A percentile compares a stretch with the other conserved stretches of the same genome.
These are phyloP conservation scores for Castanea sativa DNA, from an alignment of 306 rosid species.

Conservation along the genomic window DNA sequence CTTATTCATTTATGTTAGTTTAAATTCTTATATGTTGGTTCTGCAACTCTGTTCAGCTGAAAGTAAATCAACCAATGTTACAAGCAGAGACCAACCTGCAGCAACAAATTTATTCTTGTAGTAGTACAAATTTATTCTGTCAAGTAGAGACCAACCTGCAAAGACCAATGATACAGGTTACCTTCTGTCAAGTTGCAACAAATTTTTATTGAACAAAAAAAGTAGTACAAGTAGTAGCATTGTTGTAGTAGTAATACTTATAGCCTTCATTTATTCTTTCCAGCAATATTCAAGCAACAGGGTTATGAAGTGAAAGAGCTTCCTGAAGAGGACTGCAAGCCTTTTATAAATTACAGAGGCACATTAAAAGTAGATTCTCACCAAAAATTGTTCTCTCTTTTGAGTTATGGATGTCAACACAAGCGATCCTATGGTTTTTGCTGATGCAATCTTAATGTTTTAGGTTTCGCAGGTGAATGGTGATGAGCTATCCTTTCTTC, in stretches of 20 bases:
- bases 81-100: constrained; percentile 76
- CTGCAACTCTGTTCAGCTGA: constrained; percentile 38
- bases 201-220: constrained; percentile 10
- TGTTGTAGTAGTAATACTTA: constrained; percentile 13
- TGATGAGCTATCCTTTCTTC: constrained; percentile 53
- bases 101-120: no score
- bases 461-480: constrained; percentile 92
- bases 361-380: constrained; percentile 61
- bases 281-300: constrained; percentile 98
- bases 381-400: constrained; percentile 2
- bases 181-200: not conserved
- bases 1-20: constrained; percentile 5
- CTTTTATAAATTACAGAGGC: constrained; percentile 65
- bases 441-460: constrained; percentile 22
- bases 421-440: constrained; percentile 17
- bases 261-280: constrained; percentile 19
- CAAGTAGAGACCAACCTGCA: constrained; percentile 75
- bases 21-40: constrained; percentile 3
- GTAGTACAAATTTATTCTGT: no score
- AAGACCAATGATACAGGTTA: constrained; percentile 47
- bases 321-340: constrained; percentile 69
- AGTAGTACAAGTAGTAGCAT: not conserved
- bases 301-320: constrained; percentile 92
- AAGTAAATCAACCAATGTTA: constrained; percentile 67
- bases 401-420: not conserved